Evolutionary conservation across 345 rosid genomes (phyloP), one percentile per base, ranked within the genome.

Genomic region (Sisymbrium altissimum): DNA sequence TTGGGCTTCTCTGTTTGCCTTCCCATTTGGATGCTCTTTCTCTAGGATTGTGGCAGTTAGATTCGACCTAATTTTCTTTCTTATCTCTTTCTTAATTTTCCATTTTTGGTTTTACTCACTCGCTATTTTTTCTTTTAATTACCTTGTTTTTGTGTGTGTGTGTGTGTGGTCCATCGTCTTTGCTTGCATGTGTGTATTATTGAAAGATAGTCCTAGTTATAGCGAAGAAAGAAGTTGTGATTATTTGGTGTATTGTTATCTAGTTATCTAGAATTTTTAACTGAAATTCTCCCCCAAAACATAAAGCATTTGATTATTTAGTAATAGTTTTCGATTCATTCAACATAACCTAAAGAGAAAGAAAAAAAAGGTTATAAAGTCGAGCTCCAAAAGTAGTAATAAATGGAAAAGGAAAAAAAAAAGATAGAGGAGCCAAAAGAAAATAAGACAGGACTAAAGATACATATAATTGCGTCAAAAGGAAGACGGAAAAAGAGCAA

Each of bases 1-100:
- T 64, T 54, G 63, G 71, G 57, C 19, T 63, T 2, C 64, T 72
- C 76, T 72, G 56, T 64, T 72, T 72, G 70, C 56, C 23, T 1
- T 72, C 36, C 70, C 46, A 63, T 72, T 63, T 57, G n/a, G 29
- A 39, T 72, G 69, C 23, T 53, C 35, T 53, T 53, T 27, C 8
- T 53, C 35, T 53, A 52, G 17, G 45, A 17, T 70, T 70, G 32
- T 58, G 68, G 41, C 41, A 64, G 14, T 45, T 64, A 27, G 54
- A 44, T 64, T 45, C 17, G 9, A 18, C 68, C 54, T 29, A 45
- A 64, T 21, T 21, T 21, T n/a, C 1, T 18, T 52, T 52, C 39
- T 32, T 32, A 30, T 55, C 52, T 43, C 21, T 68, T 59, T 36
- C 39, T 68, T 17, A 5, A n/a, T 21, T 71, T 39, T 72, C 19